These are phyloP conservation scores for Ceratocystis lukuohia DNA, from an alignment of 2,329 filamentous ascomycete species.

Conservation along the genomic window DNA sequence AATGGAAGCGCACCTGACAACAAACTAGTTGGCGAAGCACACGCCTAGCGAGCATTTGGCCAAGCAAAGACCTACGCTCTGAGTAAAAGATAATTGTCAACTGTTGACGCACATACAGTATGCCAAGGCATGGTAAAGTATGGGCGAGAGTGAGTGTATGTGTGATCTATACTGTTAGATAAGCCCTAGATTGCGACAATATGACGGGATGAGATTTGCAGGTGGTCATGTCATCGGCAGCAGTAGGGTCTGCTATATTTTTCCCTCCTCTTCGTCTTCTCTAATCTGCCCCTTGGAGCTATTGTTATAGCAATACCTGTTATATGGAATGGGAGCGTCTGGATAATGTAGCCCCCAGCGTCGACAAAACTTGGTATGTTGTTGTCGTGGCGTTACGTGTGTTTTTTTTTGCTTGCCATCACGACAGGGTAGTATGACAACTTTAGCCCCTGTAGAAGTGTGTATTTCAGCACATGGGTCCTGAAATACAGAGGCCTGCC, in stretches of 20 bases:
- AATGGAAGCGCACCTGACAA: neutral
- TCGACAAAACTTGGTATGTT: neutral
- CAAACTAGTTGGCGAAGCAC: neutral
- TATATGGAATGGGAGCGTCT: neutral
- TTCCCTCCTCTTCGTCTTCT: too few species aligned
- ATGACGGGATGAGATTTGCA: neutral
- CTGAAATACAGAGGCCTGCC: neutral
- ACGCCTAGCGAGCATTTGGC: neutral
- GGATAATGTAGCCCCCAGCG: neutral
- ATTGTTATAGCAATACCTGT: neutral
- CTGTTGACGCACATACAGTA: neutral
- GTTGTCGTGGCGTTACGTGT: neutral
- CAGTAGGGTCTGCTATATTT: too few species aligned
- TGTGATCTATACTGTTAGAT: neutral
- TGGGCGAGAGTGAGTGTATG: neutral
- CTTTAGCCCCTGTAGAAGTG: neutral
- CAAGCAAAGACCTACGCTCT: neutral
- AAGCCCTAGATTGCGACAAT: neutral
- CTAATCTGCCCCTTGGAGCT: neutral
- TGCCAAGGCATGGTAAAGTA: neutral
- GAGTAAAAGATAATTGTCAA: neutral
- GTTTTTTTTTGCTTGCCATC: conserved; percentile 4
- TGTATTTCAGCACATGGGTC: neutral
- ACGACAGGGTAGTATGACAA: neutral
- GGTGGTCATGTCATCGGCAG: neutral